Evolutionary conservation across 2,329 filamentous ascomycete genomes (phyloP).

Genomic region (Epichloe aotearoae): DNA sequence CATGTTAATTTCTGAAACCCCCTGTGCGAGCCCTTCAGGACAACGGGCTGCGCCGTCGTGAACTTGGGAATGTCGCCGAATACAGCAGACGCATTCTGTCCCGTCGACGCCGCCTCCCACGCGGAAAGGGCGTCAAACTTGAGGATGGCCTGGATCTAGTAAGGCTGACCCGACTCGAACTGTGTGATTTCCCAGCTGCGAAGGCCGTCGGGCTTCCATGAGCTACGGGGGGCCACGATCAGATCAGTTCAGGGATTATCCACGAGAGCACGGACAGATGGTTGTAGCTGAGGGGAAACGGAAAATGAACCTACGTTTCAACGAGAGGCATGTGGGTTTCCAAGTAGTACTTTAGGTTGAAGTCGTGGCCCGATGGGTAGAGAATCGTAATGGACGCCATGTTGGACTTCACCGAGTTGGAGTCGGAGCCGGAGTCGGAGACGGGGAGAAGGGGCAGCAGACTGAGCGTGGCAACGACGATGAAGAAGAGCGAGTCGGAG

Average conservation of each 20-base stretch:
- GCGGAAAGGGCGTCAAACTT: conserved; percentile 11
- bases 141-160: conserved; percentile 13
- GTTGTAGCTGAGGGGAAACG: background rate
- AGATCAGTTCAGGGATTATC: background rate
- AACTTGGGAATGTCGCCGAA: conserved; percentile 15
- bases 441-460: too few species aligned
- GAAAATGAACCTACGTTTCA: conserved; percentile 8
- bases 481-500: too few species aligned
- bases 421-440: too few species aligned
- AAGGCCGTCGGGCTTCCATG: conserved; percentile 11
- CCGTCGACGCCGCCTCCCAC: conserved; percentile 8
- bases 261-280: background rate
- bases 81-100: conserved; percentile 3
- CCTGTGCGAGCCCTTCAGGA: conserved; percentile 10
- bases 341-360: conserved; percentile 15
- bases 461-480: too few species aligned
- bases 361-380: conserved; percentile 14
- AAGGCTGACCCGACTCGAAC: conserved; percentile 9
- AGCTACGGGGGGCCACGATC: conserved; percentile 3
- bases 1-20: background rate
- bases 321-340: conserved; percentile 16
- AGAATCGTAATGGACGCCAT: conserved; percentile 14
- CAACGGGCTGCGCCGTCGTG: conserved; percentile 9
- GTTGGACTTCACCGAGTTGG: background rate
- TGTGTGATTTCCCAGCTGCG: conserved; percentile 11